These are phyloP conservation scores for Cryphonectria naterciae DNA, from an alignment of 2,329 filamentous ascomycete genomes.

Conservation along the genomic window DNA sequence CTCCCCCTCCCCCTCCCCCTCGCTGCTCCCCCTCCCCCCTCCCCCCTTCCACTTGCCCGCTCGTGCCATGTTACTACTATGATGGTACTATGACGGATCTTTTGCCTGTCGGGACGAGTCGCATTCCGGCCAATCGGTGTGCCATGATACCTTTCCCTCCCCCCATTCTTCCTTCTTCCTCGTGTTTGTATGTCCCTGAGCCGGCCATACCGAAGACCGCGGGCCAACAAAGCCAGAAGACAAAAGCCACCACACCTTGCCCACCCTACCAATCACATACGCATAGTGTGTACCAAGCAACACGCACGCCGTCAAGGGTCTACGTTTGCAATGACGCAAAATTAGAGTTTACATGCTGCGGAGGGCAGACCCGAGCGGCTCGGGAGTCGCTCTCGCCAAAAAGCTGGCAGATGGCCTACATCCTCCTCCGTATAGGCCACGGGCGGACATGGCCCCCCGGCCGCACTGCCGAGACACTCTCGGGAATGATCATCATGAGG, in stretches of 20 bases:
- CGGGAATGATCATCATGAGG: not conserved
- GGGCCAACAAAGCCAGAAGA: not conserved
- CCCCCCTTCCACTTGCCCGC: not conserved
- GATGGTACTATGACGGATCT: not conserved
- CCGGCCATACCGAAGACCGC: not conserved
- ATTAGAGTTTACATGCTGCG: not conserved
- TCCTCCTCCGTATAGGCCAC: not conserved
- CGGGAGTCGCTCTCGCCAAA: slow-evolving; percentile 2
- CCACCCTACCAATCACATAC: not conserved
- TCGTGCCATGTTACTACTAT: not conserved
- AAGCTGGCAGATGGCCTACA: not conserved
- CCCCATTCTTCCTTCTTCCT: not conserved
- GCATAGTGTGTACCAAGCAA: too few species aligned
- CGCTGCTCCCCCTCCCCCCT: not conserved
- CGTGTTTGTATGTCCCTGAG: not conserved
- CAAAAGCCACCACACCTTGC: not conserved
- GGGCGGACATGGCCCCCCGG: not conserved
- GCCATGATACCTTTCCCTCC: not conserved
- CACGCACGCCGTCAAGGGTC: not conserved
- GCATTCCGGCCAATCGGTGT: not conserved
- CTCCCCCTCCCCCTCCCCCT: too few species aligned
- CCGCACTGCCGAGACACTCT: not conserved
- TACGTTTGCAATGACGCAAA: slow-evolving; percentile 4
- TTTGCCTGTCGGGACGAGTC: not conserved
- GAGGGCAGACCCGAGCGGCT: slow-evolving; percentile 1